phyloP scores from a whole-genome alignment of 202 grass and related monocot genomes.

The Miscanthus sacchariflorus region DNA sequence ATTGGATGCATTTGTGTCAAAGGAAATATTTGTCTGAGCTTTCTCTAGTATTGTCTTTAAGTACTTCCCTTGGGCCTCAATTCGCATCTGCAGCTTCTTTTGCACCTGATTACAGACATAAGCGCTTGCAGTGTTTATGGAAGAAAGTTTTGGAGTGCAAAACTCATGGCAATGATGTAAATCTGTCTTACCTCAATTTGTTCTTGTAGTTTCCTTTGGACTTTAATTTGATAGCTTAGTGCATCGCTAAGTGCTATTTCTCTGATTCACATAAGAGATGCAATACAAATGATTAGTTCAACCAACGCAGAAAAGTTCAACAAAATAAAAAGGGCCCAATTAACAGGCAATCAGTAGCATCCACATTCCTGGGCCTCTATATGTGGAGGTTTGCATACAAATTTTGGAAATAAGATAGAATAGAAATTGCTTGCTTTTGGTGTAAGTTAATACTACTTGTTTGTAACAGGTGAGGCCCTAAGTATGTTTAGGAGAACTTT shows the following conservation, averaged over 20 bases:
- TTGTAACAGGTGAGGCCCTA: slow-evolving; percentile 38
- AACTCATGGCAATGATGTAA: not conserved
- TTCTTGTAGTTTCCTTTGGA: slow-evolving; percentile 74
- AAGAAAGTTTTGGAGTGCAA: slow-evolving; percentile 12
- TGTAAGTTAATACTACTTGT: not conserved
- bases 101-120: slow-evolving; percentile 68
- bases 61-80: slow-evolving; percentile 95
- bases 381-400: not conserved
- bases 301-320: not conserved
- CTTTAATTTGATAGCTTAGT: slow-evolving; percentile 76
- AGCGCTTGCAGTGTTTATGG: not conserved
- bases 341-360: not conserved
- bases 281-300: slow-evolving; percentile 6
- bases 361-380: not conserved
- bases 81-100: slow-evolving; percentile 93
- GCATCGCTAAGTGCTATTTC: slow-evolving; percentile 62
- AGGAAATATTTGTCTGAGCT: slow-evolving; percentile 64
- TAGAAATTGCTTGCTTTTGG: not conserved
- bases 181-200: slow-evolving; percentile 75
- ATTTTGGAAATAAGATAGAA: not conserved
- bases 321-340: not conserved
- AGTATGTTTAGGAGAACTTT: not conserved
- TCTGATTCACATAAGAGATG: slow-evolving; percentile 46
- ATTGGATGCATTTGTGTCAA: slow-evolving; percentile 48
- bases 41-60: slow-evolving; percentile 78